These are phyloP conservation scores for Collybia nuda DNA, from an alignment of 768 basidiomycete genomes.

Conservation along the genomic window DNA sequence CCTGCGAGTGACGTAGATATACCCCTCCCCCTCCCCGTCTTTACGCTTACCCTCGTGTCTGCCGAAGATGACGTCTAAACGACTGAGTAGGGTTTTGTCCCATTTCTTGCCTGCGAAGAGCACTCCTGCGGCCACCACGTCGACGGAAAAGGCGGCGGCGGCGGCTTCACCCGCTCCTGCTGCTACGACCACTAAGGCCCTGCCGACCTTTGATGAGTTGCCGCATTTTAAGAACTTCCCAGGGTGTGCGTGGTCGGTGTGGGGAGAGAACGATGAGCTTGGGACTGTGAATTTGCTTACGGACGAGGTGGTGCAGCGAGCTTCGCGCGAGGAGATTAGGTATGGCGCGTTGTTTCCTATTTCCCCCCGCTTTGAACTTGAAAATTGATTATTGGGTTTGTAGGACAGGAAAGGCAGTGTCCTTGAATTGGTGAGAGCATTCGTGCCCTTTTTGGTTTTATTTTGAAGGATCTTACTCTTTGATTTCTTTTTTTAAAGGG, in stretches of 20 bases:
- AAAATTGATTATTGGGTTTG: no score
- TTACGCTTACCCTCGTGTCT: no score
- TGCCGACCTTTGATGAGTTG: slow-evolving; percentile 37
- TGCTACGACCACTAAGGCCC: slow-evolving; percentile 2
- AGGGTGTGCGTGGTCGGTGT: slow-evolving; percentile 71
- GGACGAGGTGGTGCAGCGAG: slow-evolving; percentile 56
- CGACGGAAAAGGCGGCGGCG: not conserved
- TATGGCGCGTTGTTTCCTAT: slow-evolving; percentile 10
- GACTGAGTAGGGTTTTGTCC: slow-evolving; percentile 26
- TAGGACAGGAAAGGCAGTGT: slow-evolving; percentile 54
- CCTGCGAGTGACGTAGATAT: not conserved
- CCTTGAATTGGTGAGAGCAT: slow-evolving; percentile 57
- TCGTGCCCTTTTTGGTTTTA: not conserved
- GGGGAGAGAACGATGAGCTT: slow-evolving; percentile 65
- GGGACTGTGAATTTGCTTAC: slow-evolving; percentile 70
- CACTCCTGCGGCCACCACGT: not conserved
- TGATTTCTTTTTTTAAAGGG: slow-evolving; percentile 41
- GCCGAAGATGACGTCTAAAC: slow-evolving; percentile 26
- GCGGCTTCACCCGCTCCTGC: no score
- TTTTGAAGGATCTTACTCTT: not conserved
- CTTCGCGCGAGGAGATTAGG: slow-evolving; percentile 57
- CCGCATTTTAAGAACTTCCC: slow-evolving; percentile 49
- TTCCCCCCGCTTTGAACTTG: no score
- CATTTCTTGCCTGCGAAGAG: slow-evolving; percentile 17
- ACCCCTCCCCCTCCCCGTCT: no score